Base-by-base conservation (phyloP, 2,329 filamentous ascomycete species). In the Claviceps sp. region DNA sequence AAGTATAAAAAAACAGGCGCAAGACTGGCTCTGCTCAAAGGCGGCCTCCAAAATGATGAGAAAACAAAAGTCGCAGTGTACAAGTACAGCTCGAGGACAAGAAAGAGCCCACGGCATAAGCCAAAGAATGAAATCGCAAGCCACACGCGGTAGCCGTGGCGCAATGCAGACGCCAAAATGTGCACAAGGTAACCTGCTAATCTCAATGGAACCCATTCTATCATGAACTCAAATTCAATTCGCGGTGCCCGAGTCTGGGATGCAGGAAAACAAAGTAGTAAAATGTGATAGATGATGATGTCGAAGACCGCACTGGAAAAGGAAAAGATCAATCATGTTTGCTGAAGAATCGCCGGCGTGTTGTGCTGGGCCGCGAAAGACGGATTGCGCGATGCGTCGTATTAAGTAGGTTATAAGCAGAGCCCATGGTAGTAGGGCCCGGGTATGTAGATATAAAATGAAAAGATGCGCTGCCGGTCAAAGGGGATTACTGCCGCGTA, bases 271-370 rank as follows among this genome's bases (percentile, higher is more conserved):
- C 30, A 34, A 37, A 40, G 22, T 26, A 22, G 8, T 43, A 18
- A 14, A 34, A 50, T 50, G 18, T 34, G 40, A n/a, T 34, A 40
- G 50, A 53, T 26, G 44, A 54, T 48, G 47, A 30, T 38, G 20
- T n/a, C 24, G n/a, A 16, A n/a, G 14, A 22, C 16, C 22, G 8
- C 24, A 34, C 9, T 34, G 30, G 14, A 18, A 30, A 30, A n/a
- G 26, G 43, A 45, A 45, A 11, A 9, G 13, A 37, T 34, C 22
- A 50, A 18, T 11, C 26, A 11, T 34, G 4, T 34, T 34, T 11
- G 30, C 9, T 4, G 8, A 24, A 30, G 26, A 30, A 30, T 30
- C 26, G 26, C 8, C 26, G 26, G 30, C 30, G 30, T 34, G 30
- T 34, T 34, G 2, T 11, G 9, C 30, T 11, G 9, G 30, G 9